Evolutionary conservation across 495 filamentous ascomycete genomes (phyloP).

Genomic region (Amorphotheca resinae): DNA sequence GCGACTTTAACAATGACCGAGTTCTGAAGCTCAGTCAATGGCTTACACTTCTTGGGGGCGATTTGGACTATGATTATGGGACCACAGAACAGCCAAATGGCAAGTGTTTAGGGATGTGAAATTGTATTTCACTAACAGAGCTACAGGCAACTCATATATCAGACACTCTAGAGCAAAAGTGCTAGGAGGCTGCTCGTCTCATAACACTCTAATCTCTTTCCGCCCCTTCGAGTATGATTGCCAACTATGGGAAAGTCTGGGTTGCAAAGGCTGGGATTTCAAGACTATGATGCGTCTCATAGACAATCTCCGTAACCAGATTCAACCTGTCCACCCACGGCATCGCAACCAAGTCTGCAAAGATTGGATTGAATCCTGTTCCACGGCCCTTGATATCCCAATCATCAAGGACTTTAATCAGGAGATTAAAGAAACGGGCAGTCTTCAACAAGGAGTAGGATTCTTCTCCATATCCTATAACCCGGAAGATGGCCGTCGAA

Average conservation of each 20-base stretch:
- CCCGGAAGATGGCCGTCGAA: conserved; percentile 63
- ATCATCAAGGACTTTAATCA: conserved; percentile 71
- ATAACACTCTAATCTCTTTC: conserved; percentile 82
- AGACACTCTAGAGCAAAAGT: conserved; percentile 77
- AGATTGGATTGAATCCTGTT: conserved; percentile 70
- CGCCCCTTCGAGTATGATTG: conserved; percentile 72
- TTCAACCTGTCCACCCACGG: conserved; percentile 64
- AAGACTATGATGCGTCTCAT: conserved; percentile 61
- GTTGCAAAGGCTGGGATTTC: conserved; percentile 69
- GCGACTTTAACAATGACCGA: conserved; percentile 31
- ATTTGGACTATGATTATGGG: conserved; percentile 75
- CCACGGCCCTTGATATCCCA: conserved; percentile 59
- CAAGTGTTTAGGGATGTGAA: conserved; percentile 23
- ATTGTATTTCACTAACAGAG: conserved; percentile 6
- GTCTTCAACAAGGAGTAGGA: conserved; percentile 58
- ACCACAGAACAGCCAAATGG: conserved; percentile 76
- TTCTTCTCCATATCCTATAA: conserved; percentile 82
- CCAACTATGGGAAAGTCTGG: conserved; percentile 56
- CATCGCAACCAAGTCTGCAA: conserved; percentile 75
- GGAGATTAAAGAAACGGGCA: conserved; percentile 54
- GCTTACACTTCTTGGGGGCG: conserved; percentile 64
- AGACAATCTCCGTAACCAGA: conserved; percentile 63
- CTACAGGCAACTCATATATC: conserved; percentile 64
- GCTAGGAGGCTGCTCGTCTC: conserved; percentile 72
- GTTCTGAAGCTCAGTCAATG: conserved; percentile 67